Evolutionary conservation across 2,329 filamentous ascomycete species (phyloP), one percentile per base, ranked within the genome.

Genomic region (Domatiomyces catenatus): DNA sequence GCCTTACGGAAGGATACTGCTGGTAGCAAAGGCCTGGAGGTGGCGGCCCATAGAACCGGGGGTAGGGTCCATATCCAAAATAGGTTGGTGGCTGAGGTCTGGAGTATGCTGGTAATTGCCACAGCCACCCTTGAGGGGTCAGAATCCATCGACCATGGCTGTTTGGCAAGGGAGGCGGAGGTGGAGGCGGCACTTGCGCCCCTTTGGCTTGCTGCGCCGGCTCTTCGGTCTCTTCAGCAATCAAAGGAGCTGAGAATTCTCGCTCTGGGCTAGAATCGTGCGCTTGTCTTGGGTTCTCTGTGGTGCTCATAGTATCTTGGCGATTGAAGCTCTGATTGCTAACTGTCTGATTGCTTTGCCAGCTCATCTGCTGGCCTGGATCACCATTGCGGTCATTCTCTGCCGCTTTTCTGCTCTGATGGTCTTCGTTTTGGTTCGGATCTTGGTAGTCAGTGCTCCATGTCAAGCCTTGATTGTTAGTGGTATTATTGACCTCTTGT

Each of bases 361-460:
- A 39, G 32, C 12, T 39, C 10, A 39, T 15, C 32, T 15, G 32
- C 32, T 39, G 32, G 32, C 26, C 12, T 42, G 12, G 26, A 39
- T 6, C 12, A 48, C 28, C 6, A 6, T 39, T 20, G n/a, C 28
- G 17, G n/a, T 42, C 26, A 48, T 48, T 48, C 18, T 39, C 19
- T 2, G n/a, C 19, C 18, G 50, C 28, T 36, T 44, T 46, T 22
- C 48, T 32, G 36, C 5, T 42, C 22, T 44, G 5, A 20, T 50
- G 47, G 48, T 49, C 47, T 42, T 28, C 44, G 22, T 46, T 44
- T 19, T 45, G 46, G n/a, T 32, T 43, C 10, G 28, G 26, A 50
- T 47, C 46, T 42, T 44, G 44, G 44, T 42, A 32, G 46, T 53
- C 45, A 42, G 46, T 48, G n/a, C 44, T 44, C n/a, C n/a, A n/a